phyloP scores from a whole-genome alignment of 139 green algal species.

The Edaphochlamys debaryana region DNA sequence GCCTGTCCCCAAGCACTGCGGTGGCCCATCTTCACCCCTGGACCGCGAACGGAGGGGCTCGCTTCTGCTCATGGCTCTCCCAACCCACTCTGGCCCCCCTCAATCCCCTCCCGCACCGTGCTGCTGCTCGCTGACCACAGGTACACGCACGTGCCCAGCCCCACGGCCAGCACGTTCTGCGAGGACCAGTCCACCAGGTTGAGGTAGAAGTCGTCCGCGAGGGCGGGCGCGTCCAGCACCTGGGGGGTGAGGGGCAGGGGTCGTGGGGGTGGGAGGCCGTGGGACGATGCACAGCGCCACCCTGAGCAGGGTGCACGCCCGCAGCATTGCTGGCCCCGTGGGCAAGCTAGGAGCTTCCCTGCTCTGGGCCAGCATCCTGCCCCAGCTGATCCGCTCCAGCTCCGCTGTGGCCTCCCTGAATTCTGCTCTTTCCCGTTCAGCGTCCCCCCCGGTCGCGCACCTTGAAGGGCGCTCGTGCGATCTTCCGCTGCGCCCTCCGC shows the following conservation, averaged over 20 bases:
- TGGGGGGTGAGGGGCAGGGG: slow-evolving; percentile 35
- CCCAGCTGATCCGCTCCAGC: no score
- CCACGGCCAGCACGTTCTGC: slow-evolving; percentile 94
- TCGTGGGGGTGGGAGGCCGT: neutral
- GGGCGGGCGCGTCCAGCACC: slow-evolving; percentile 73
- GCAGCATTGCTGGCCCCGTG: no score
- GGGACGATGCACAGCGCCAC: neutral
- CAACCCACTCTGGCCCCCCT: no score
- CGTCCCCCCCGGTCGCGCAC: no score
- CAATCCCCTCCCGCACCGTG: slow-evolving; percentile 68
- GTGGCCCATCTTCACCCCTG: no score
- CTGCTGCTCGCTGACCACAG: slow-evolving; percentile 94
- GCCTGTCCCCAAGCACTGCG: no score
- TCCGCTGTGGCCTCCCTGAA: no score
- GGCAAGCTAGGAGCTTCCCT: no score
- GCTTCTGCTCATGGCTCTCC: no score
- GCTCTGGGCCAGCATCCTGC: no score
- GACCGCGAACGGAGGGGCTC: no score
- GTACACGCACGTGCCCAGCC: slow-evolving; percentile 94
- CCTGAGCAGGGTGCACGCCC: neutral
- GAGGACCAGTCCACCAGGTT: slow-evolving; percentile 98
- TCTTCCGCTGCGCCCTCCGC: slow-evolving; percentile 78
- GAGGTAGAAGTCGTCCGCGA: slow-evolving; percentile 98
- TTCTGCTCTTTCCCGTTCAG: no score
- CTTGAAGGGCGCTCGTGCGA: slow-evolving; percentile 95